phyloP scores from a whole-genome alignment of 179 eudicot genomes.

The Beta lomatogona region DNA sequence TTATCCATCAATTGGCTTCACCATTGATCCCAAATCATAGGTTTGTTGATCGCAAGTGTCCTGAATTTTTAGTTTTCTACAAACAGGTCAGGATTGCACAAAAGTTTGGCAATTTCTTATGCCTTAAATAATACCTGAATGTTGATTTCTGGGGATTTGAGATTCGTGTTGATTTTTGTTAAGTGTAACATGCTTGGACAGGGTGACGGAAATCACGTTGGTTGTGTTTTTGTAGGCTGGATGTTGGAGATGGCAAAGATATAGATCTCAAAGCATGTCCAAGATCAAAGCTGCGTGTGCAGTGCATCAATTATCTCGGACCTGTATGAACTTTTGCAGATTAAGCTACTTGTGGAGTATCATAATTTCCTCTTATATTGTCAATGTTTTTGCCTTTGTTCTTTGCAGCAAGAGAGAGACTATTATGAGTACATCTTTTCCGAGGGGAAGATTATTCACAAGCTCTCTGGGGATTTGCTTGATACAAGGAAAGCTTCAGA shows the following conservation, averaged over 20 bases:
- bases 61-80: neutral
- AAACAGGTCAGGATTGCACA: neutral
- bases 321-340: slow-evolving; percentile 60
- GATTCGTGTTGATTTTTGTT: neutral
- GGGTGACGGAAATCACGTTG: neutral
- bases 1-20: neutral
- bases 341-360: slow-evolving; percentile 11
- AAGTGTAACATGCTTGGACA: neutral
- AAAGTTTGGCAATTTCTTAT: neutral
- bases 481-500: slow-evolving; percentile 48
- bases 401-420: slow-evolving; percentile 82
- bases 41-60: neutral
- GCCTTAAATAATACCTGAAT: neutral
- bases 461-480: slow-evolving; percentile 52
- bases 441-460: slow-evolving; percentile 67
- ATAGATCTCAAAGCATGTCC: slow-evolving; percentile 71
- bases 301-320: slow-evolving; percentile 91
- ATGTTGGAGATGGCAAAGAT: slow-evolving; percentile 87
- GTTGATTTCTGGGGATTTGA: neutral
- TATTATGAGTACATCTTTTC: slow-evolving; percentile 60
- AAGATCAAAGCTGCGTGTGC: slow-evolving; percentile 69
- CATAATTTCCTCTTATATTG: neutral
- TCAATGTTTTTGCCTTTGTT: slow-evolving; percentile 1
- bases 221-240: slow-evolving; percentile 60
- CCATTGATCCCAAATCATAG: neutral